Evolutionary conservation across 2,329 filamentous ascomycete genomes (phyloP), one percentile per base, ranked within the genome.

Genomic region (Claviceps sp.): DNA sequence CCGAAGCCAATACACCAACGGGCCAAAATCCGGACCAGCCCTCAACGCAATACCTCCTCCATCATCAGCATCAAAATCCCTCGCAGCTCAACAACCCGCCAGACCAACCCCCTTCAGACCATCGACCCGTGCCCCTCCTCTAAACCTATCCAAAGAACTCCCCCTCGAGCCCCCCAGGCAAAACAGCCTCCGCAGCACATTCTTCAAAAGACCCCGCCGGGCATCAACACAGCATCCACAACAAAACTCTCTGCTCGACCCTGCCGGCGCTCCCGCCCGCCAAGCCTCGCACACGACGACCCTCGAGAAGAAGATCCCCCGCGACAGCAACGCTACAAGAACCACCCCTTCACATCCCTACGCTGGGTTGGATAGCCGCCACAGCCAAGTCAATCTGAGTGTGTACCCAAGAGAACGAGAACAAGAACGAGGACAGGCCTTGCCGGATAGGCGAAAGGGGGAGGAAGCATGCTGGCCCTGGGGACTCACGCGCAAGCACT

Each of bases 81-180:
- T 6, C 41, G 20, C 18, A 42, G 9, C 18, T 42, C 16, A 41
- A 20, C 38, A 20, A 13, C 40, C 53, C 59, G 13, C 51, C 57
- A 20, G 62, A 30, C 24, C 30, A 44, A 44, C 11, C 40, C 7
- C 24, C 43, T 26, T 24, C 22, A 45, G 30, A 9, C 30, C 30
- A 34, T 34, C 30, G 11, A 11, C 30, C 30, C 30, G 30, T 4
- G 30, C 4, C 9, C 44, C 14, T 7, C 50, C 54, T 34, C 52
- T 54, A 2, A 55, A 54, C 34, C 56, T 55, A 7, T 52, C 55
- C 46, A 53, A 58, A 47, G 54, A 60, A 30, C 48, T 55, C 6
- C 49, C 53, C 20, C 50, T 52, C 6, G 48, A 51, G 34, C 57
- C 58, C 37, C 54, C 55, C 22, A 56, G 57, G 30, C 51, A 52